Percentiles rank a stretch among this genome's conserved stretches.
Evolutionary conservation across 306 rosid genomes (phyloP).

Genomic region (Macrotyloma uniflorum): DNA sequence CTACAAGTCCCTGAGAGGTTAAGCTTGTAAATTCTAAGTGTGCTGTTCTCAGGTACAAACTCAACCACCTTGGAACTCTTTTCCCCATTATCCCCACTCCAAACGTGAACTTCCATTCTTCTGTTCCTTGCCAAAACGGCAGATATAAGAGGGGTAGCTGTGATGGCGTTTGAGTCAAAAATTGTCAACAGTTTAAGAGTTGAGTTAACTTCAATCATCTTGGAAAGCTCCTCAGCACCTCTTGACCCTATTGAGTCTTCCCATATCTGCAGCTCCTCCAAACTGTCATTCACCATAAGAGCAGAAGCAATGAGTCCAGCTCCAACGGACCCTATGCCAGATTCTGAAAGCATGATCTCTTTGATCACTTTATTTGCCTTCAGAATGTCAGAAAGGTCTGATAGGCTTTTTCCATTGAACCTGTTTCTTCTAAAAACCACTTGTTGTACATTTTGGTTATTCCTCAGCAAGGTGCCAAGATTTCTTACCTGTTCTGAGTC

Average conservation of each 20-base stretch:
- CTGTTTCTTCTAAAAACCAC: slow-evolving; percentile 68
- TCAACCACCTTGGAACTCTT: slow-evolving; percentile 83
- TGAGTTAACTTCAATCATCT: slow-evolving; percentile 92
- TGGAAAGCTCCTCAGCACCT: slow-evolving; percentile 89
- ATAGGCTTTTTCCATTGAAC: slow-evolving; percentile 54
- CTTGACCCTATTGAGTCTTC: slow-evolving; percentile 94
- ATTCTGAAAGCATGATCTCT: slow-evolving; percentile 84
- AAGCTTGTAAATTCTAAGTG: slow-evolving; percentile 73
- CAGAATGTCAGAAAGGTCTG: slow-evolving; percentile 57
- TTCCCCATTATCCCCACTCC: slow-evolving; percentile 79
- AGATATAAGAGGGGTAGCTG: slow-evolving; percentile 84
- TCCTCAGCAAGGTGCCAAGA: slow-evolving; percentile 57
- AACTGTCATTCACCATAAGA: slow-evolving; percentile 65
- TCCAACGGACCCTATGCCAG: slow-evolving; percentile 69
- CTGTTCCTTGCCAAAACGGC: slow-evolving; percentile 90
- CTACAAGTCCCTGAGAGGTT: slow-evolving; percentile 75
- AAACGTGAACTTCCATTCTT: slow-evolving; percentile 79
- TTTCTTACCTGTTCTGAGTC: slow-evolving; percentile 49
- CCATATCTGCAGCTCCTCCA: slow-evolving; percentile 93
- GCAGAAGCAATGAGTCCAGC: slow-evolving; percentile 74
- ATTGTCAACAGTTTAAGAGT: slow-evolving; percentile 73
- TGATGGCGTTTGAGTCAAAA: slow-evolving; percentile 66
- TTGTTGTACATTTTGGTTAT: slow-evolving; percentile 48
- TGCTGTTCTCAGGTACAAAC: slow-evolving; percentile 72
- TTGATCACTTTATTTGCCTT: slow-evolving; percentile 63